Evolutionary conservation across 768 basidiomycete species (phyloP).

Genomic region (Boletus vermiculosoides): DNA sequence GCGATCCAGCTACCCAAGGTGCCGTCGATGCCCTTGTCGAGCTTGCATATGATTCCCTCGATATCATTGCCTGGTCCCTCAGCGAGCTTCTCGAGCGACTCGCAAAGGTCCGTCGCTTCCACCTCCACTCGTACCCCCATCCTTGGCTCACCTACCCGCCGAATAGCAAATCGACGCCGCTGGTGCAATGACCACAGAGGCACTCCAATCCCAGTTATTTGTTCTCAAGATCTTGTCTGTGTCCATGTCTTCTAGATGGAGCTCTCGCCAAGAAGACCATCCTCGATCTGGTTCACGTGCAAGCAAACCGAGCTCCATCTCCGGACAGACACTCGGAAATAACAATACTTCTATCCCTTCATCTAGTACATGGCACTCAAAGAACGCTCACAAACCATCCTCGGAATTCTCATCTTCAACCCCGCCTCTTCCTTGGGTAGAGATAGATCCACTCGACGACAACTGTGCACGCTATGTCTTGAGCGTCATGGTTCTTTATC

Average conservation of each 20-base stretch:
- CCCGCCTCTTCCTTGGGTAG: conserved; percentile 48
- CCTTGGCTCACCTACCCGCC: conserved; percentile 13
- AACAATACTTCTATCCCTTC: conserved; percentile 40
- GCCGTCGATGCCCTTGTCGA: conserved; percentile 79
- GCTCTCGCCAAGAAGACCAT: conserved; percentile 40
- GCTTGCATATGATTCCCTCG: conserved; percentile 71
- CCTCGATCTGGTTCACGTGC: conserved; percentile 42
- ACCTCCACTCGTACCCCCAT: background rate
- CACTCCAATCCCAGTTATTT: conserved; percentile 84
- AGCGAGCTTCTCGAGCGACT: conserved; percentile 76
- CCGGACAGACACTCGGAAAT: conserved; percentile 28
- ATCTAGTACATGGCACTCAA: conserved; percentile 21
- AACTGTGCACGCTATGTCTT: conserved; percentile 77
- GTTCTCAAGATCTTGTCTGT: conserved; percentile 78
- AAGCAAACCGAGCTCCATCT: conserved; percentile 36
- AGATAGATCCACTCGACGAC: conserved; percentile 77
- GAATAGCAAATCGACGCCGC: conserved; percentile 52
- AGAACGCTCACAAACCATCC: conserved; percentile 39
- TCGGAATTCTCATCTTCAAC: conserved; percentile 38
- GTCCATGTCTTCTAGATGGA: conserved; percentile 78
- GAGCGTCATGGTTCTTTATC: conserved; percentile 78
- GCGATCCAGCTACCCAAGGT: conserved; percentile 70
- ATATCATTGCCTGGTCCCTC: conserved; percentile 77
- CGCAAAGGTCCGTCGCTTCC: conserved; percentile 55
- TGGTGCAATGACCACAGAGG: conserved; percentile 59